Conservation (phyloP, 345 rosid genomes). For the Populus alba region DNA sequence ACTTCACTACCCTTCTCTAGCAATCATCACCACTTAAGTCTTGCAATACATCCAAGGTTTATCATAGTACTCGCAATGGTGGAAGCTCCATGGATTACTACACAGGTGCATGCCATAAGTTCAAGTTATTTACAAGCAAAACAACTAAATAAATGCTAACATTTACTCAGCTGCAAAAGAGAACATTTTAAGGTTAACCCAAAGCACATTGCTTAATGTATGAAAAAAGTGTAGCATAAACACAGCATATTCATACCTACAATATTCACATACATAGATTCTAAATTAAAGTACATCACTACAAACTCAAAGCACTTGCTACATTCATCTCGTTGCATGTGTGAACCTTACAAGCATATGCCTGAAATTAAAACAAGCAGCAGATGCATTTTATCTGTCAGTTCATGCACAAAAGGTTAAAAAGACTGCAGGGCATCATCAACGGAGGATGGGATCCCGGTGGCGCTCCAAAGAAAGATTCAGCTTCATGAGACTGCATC, state of each 20-base stretch:
- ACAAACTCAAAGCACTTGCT: constrained; percentile 36
- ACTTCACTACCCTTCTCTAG: background rate
- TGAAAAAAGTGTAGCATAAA: constrained; percentile 32
- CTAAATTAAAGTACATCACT: constrained; percentile 34
- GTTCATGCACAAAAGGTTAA: constrained; percentile 22
- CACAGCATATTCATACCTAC: constrained; percentile 44
- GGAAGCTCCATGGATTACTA: background rate
- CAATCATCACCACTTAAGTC: background rate
- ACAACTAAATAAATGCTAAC: background rate
- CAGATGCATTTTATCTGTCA: constrained; percentile 39
- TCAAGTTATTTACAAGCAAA: background rate
- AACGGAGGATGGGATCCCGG: constrained; percentile 8
- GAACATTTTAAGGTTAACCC: background rate
- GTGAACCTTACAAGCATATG: constrained; percentile 46
- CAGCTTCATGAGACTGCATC: constrained; percentile 25
- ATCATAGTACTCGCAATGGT: background rate
- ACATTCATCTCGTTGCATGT: constrained; percentile 35
- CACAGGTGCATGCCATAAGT: background rate
- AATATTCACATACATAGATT: constrained; percentile 51
- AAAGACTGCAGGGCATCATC: constrained; percentile 9
- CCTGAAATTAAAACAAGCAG: constrained; percentile 42
- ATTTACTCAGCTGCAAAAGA: background rate
- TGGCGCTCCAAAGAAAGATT: constrained; percentile 18
- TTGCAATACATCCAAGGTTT: background rate
- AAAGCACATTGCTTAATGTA: constrained; percentile 31